Evolutionary conservation across 306 rosid genomes (phyloP), one percentile per base, ranked within the genome.

Genomic region (Neltuma alba): DNA sequence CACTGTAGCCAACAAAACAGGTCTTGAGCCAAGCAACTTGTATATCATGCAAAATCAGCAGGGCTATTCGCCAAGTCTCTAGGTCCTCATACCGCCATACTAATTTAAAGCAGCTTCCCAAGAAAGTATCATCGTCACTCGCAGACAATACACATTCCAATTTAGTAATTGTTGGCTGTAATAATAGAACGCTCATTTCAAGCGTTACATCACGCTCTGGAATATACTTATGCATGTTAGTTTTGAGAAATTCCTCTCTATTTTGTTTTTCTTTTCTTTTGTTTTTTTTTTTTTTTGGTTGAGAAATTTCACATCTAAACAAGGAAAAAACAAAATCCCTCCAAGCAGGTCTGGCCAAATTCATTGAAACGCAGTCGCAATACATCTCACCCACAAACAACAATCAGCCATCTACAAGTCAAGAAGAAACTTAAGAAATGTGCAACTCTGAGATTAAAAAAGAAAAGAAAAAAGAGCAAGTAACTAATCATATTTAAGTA

Each of bases 401-500:
- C 81, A 91, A 82, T 92, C 97, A 94, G 84, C 97, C 97, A 94
- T 89, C 99, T 94, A 89, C 86, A 92, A 84, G 81, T 75, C 67
- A 89, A 81, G 78, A 84, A 81, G 76, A 81, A 72, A 72, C 18
- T 58, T 3, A 12, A 11, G 65, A 58, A 58, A 58, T 58, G 65
- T 58, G 33, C 3, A 58, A 28, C 76, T 72, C 44, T 73, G 71
- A 74, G 76, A 54, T 76, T n/a, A n/a, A n/a, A n/a, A n/a, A n/a
- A n/a, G n/a, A n/a, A n/a, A 84, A 66, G 3, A 72, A 44, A 34
- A 68, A 72, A 30, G 25, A 12, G 16, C 75, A 61, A 48, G 15
- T 77, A 5, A 4, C 11, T 61, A 40, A 48, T 37, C 81, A 42
- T 10, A 28, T 40, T 60, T n/a, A 41, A 13, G 0, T 41, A 42